Base-by-base conservation (phyloP, 23 red algal species). In the Gracilaria caudata region DNA sequence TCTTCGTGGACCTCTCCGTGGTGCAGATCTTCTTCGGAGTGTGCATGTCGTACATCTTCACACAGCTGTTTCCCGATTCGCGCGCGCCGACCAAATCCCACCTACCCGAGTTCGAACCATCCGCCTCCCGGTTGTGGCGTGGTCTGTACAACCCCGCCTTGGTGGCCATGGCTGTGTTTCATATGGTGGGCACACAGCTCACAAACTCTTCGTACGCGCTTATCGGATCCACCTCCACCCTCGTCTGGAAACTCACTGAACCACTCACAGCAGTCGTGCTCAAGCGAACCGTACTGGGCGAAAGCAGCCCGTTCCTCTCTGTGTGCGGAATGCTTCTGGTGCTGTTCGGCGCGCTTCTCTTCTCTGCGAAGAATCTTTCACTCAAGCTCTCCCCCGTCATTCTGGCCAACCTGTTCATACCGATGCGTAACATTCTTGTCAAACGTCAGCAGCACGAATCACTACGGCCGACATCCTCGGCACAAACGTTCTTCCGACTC, bases 201-300 rank as follows among this genome's bases (percentile, higher is more conserved):
- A 83, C 79, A 35, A 83, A 83, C 58, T 43, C 79, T 0, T 83
- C 79, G 24, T 83, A 68, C 35, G 28, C 25, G 13, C 58, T 83
- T 30, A 33, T 83, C n/a, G 79, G 79, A 11, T 43, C 59, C 23
- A 64, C 79, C 14, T 46, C 79, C 3, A 83, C 79, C 3, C 35
- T 83, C 1, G 33, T 83, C 20, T 66, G 57, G 57, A 83, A 83
- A 44, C 79, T 83, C 40, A 30, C 63, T 11, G 79, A 83, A 28
- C 79, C 79, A 30, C 55, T 83, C 9, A 17, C 53, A 32, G 63
- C 79, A 14, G 34, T 68, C 4, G 14, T 68, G 11, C 79, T 83
- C 1, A 47, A 44, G 17, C 58, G 55, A 3, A 9, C 44, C 28
- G 4, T 83, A 7, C 79, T 83, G 14, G 17, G 38, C 4, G 44